Evolutionary conservation across 2,329 filamentous ascomycete species (phyloP).

Genomic region (Monosporascus sp.): DNA sequence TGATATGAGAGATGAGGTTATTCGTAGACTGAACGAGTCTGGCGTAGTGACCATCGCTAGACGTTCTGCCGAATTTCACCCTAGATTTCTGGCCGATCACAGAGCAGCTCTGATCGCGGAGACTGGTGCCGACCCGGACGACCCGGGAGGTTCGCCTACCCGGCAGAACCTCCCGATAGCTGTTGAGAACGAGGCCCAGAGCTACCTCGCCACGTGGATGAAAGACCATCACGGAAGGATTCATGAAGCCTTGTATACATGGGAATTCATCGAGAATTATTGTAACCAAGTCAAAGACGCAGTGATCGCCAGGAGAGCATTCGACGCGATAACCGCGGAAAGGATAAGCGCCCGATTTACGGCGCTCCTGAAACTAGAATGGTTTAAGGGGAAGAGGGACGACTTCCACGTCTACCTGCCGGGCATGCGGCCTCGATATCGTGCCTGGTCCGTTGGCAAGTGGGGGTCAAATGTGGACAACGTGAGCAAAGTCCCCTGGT

Average conservation of each 20-base stretch:
- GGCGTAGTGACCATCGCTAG: background rate
- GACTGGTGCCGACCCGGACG: background rate
- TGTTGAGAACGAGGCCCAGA: background rate
- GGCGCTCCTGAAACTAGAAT: background rate
- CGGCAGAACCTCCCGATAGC: background rate
- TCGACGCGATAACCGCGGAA: background rate
- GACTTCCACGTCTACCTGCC: background rate
- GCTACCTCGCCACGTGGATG: background rate
- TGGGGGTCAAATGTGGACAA: background rate
- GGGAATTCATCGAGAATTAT: background rate
- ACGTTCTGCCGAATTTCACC: background rate
- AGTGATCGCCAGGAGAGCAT: background rate
- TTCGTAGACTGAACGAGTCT: background rate
- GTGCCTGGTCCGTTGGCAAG: slow-evolving; percentile 9
- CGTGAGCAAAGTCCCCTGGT: background rate
- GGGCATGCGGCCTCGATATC: slow-evolving; percentile 9
- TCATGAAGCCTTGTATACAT: background rate
- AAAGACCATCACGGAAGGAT: background rate
- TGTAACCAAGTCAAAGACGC: background rate
- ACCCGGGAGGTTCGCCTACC: background rate
- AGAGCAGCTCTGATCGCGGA: background rate
- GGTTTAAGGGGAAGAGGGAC: background rate
- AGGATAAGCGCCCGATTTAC: background rate
- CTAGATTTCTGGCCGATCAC: background rate
- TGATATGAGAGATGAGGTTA: background rate